Evolutionary conservation across 352 stramenopile genomes (phyloP), one percentile per base, ranked within the genome.

Genomic region (Phytophthora kernoviae): DNA sequence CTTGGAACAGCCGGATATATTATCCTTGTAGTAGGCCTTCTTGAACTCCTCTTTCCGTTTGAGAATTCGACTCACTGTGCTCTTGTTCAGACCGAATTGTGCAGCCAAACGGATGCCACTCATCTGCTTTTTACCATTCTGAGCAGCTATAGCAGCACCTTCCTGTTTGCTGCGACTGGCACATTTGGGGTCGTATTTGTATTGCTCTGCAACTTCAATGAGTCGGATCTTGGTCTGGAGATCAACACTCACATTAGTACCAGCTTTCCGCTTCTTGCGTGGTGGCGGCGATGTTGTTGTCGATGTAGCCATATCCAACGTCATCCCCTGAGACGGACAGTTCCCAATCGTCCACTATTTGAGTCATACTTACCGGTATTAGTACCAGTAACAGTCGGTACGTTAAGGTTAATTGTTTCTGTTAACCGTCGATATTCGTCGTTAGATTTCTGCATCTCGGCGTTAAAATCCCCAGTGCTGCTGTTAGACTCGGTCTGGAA

Each of bases 31-130:
- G 58, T 89, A 93, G 17, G 84, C 84, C 57, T 91, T 90, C 71
- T 93, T 93, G 68, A 90, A 91, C 76, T 91, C 81, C 39, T 93
- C 81, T 48, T 93, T 93, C 68, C 84, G 84, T 69, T 93, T 93
- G n/a, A 93, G 60, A 32, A 93, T 93, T 61, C 84, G 84, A 39
- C 81, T 91, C 24, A 93, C 81, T 1, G 84, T 93, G 70, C 79
- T 90, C 62, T 93, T 93, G 60, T 93, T 93, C 5, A 93, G 68
- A 0, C 79, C 79, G 36, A 93, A 93, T 57, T 91, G 84, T 20
- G 80, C 77, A 4, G 84, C 84, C 14, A 93, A 39, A 0, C 81
- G 79, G 49, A 91, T 91, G 17, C 84, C 84, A 51, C 85, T 93
- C 58, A 93, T 87, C 26, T 80, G 53, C 27, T 88, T 75, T 27